phyloP scores from a whole-genome alignment of 2,329 filamentous ascomycete species.

The Nectriaceae sp. region DNA sequence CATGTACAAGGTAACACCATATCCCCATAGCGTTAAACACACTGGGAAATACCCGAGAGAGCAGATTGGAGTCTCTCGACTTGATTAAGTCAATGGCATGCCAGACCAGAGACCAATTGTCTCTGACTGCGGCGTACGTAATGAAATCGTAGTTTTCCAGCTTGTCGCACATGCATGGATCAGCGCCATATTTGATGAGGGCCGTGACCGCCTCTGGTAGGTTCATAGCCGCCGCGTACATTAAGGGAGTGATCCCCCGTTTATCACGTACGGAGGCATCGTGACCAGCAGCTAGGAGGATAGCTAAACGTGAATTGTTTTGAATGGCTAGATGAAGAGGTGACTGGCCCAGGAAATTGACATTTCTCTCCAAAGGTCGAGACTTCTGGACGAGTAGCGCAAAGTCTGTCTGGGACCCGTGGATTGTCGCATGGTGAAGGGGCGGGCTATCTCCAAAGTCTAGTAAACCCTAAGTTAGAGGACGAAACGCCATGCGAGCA shows the following conservation, averaged over 20 bases:
- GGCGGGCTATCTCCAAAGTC: no score
- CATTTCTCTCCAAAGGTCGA: not conserved
- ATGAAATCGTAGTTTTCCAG: not conserved
- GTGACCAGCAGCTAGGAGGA: not conserved
- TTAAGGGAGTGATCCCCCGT: not conserved
- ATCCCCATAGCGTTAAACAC: no score
- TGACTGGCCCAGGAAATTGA: slow-evolving; percentile 7
- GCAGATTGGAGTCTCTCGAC: not conserved
- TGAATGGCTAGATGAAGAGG: not conserved
- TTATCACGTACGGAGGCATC: not conserved
- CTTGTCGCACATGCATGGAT: not conserved
- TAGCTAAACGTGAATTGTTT: not conserved
- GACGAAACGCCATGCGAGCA: no score
- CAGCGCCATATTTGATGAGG: not conserved
- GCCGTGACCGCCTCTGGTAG: not conserved
- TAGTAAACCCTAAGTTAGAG: no score
- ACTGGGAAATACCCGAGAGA: no score
- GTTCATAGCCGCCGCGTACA: not conserved
- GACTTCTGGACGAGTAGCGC: no score
- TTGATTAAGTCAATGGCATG: not conserved
- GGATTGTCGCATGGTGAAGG: no score
- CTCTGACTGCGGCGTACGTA: not conserved
- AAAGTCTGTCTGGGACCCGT: no score
- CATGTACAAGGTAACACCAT: no score
- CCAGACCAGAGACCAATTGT: slow-evolving; percentile 1